Percentiles rank a stretch among this genome's conserved stretches.
Evolutionary conservation across 2,329 filamentous ascomycete species (phyloP).

Genomic region (Paecilomyces sp.): DNA sequence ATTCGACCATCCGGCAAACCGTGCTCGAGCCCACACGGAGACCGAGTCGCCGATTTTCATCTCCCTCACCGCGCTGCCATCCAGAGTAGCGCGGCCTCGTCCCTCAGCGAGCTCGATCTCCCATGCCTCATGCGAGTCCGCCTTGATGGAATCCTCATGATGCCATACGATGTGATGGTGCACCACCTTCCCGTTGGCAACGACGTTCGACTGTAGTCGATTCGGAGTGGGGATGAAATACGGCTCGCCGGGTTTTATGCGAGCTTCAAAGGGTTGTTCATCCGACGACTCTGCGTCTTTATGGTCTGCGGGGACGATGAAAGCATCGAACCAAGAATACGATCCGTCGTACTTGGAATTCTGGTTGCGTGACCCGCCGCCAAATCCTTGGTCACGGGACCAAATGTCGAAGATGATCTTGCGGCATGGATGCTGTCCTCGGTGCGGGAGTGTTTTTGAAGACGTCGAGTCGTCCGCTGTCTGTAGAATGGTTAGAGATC

Average conservation of each 20-base stretch:
- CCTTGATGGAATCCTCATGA: conserved; percentile 20
- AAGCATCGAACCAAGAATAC: conserved; percentile 33
- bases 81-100: conserved; percentile 26
- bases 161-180: conserved; percentile 27
- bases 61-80: conserved; percentile 26
- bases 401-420: conserved; percentile 29
- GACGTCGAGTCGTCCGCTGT: conserved; percentile 8
- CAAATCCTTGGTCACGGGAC: conserved; percentile 32
- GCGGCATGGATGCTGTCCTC: conserved; percentile 29
- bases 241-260: conserved; percentile 14
- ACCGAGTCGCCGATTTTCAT: conserved; percentile 31
- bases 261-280: neutral
- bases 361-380: conserved; percentile 7
- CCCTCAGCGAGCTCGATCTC: conserved; percentile 23
- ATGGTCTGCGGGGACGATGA: conserved; percentile 15
- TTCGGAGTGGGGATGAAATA: conserved; percentile 18
- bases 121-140: conserved; percentile 24
- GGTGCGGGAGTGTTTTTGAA: conserved; percentile 23
- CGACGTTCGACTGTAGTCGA: conserved; percentile 25
- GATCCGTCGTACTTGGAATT: conserved; percentile 21
- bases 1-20: conserved; percentile 31
- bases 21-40: conserved; percentile 29
- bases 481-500: conserved; percentile 2
- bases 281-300: conserved; percentile 7
- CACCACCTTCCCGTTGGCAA: conserved; percentile 12